Conservation (phyloP, 257 asterid species). For the Jasminum sambac region DNA sequence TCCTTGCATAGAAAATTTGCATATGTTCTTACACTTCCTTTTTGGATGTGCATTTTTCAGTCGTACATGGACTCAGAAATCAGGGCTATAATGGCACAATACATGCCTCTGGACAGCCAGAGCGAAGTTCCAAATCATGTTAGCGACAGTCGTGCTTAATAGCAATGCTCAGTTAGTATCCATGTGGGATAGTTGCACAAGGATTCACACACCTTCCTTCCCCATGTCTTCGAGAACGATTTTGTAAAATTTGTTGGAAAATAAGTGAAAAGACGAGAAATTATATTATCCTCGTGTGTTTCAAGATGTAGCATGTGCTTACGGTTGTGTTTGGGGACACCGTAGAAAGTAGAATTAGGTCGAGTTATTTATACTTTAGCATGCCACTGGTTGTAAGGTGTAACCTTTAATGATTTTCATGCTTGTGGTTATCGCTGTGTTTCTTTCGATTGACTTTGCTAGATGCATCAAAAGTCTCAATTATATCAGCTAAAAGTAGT, state of each 20-base stretch:
- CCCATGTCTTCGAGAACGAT: conserved; percentile 29
- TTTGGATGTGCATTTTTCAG: conserved; percentile 38
- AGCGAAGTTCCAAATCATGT: conserved; percentile 62
- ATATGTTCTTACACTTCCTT: conserved; percentile 12
- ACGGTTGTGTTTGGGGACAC: conserved; percentile 24
- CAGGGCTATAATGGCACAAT: conserved; percentile 94
- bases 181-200: conserved; percentile 27
- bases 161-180: conserved; percentile 26
- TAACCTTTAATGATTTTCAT: conserved; percentile 15
- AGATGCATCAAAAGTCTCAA: conserved; percentile 27
- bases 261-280: conserved; percentile 22
- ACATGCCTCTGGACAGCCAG: conserved; percentile 91
- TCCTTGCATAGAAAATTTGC: background rate
- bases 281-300: conserved; percentile 24
- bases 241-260: conserved; percentile 29
- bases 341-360: conserved; percentile 24
- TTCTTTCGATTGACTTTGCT: conserved; percentile 19
- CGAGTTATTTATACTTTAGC: conserved; percentile 25
- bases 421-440: conserved; percentile 23
- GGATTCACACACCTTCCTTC: conserved; percentile 26
- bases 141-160: conserved; percentile 56
- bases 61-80: conserved; percentile 93
- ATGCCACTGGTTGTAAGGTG: conserved; percentile 34
- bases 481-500: conserved; percentile 18
- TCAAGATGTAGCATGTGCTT: conserved; percentile 33